Base-by-base conservation (phyloP, 139 green algal genomes). In the Edaphochlamys debaryana region DNA sequence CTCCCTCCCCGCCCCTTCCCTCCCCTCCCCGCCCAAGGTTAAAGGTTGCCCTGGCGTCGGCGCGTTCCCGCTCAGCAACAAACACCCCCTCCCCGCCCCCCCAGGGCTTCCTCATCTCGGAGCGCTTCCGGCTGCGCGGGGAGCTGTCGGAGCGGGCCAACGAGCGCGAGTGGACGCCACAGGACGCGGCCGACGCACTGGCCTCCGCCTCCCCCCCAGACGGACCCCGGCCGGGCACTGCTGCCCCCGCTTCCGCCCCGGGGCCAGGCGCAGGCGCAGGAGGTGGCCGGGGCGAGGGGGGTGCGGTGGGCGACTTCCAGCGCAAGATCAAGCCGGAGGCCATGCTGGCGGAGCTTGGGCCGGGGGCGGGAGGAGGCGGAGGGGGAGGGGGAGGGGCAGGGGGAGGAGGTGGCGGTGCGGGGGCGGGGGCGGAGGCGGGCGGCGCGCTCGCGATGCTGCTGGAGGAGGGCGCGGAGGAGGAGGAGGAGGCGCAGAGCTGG, bases 251-350 rank as follows among this genome's bases (percentile, higher is more conserved):
- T 9, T 9, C 45, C 11, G 45, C 45, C 11, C 45, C 45, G 11
- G 45, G 45, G 11, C n/a, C n/a, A n/a, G n/a, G n/a, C n/a, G n/a
- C n/a, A n/a, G n/a, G n/a, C n/a, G n/a, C n/a, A n/a, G n/a, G n/a
- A n/a, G n/a, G n/a, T n/a, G n/a, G n/a, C n/a, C n/a, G 7, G n/a
- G 54, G 9, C 22, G 62, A 7, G n/a, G 32, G 27, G 20, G 63
- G 36, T n/a, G 58, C 20, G 6, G 15, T 81, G 37, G 68, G 69
- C 41, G 79, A 91, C 58, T 94, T 94, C 54, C 92, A 95, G 88
- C 81, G 88, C 25, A 95, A 95, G 87, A 88, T 94, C 70, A 88
- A 70, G 15, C 75, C 75, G 6, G 75, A 81, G 41, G 75, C 75
- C 32, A 20, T 81, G 20, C 32, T 91, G 79, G 79, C 90, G 41